phyloP scores from a whole-genome alignment of 345 rosid genomes.

The Trapa incisa region DNA sequence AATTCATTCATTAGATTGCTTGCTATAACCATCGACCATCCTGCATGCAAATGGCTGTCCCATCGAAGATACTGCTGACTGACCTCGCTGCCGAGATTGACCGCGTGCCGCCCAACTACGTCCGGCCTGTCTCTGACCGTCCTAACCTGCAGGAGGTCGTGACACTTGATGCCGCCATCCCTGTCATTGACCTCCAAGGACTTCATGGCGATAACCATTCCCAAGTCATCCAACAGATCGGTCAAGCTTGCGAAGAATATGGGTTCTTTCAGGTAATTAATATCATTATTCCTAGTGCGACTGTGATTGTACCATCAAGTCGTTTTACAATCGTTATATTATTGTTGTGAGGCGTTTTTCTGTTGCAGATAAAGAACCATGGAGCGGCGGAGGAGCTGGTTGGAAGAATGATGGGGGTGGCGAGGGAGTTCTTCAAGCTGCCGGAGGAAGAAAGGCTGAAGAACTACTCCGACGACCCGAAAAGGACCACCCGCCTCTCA shows the following conservation, averaged over 20 bases:
- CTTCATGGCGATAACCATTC: slow-evolving; percentile 33
- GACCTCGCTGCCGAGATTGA: slow-evolving; percentile 33
- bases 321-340: no score
- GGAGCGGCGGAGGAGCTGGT: slow-evolving; percentile 31
- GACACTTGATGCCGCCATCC: slow-evolving; percentile 27
- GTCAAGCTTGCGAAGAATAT: slow-evolving; percentile 35
- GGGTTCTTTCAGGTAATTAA: slow-evolving; percentile 37
- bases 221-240: slow-evolving; percentile 27
- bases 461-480: slow-evolving; percentile 50
- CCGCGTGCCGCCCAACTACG: slow-evolving; percentile 37
- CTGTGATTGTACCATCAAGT: no score
- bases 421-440: slow-evolving; percentile 47
- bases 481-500: slow-evolving; percentile 44
- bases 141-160: slow-evolving; percentile 39
- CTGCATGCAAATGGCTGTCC: background rate
- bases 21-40: no score
- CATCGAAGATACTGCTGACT: slow-evolving; percentile 25
- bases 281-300: no score
- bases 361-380: slow-evolving; percentile 31
- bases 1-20: no score
- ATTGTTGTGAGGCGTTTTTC: no score
- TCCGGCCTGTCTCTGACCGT: slow-evolving; percentile 53
- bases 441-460: slow-evolving; percentile 62
- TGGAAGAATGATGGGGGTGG: slow-evolving; percentile 19
- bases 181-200: slow-evolving; percentile 46